Conservation (phyloP, 2,329 filamentous ascomycete species). For the Pyrenochaeta sp. region DNA sequence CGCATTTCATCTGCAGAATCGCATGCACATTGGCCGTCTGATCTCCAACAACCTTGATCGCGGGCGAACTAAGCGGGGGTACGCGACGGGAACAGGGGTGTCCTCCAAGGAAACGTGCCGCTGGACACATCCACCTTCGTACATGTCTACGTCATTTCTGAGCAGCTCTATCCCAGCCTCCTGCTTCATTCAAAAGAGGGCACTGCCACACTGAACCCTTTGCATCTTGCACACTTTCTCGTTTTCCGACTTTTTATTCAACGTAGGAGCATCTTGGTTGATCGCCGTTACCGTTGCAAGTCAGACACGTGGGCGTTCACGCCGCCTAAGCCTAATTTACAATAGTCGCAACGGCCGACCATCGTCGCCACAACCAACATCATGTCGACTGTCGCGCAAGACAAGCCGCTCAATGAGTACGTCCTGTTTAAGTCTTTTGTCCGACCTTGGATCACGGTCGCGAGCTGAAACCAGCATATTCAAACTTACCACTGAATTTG, state of each 20-base stretch:
- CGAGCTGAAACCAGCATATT: neutral
- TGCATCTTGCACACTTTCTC: conserved; percentile 1
- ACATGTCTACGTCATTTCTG: conserved; percentile 44
- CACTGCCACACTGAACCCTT: conserved; percentile 10
- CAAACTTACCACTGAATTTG: too few relatives aligned
- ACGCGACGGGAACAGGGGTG: conserved; percentile 35
- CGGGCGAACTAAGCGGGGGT: conserved; percentile 25
- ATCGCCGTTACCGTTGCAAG: conserved; percentile 7
- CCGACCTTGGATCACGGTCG: neutral
- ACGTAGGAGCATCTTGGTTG: conserved; percentile 1
- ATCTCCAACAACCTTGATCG: conserved; percentile 37
- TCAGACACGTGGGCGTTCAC: conserved; percentile 1
- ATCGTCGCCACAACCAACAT: conserved; percentile 8
- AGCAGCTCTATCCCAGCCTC: conserved; percentile 34
- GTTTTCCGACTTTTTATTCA: neutral
- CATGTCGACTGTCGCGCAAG: conserved; percentile 34
- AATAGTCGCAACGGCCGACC: conserved; percentile 25
- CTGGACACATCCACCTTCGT: conserved; percentile 25
- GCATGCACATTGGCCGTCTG: conserved; percentile 39
- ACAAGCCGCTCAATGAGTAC: conserved; percentile 49
- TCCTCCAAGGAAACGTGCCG: conserved; percentile 32
- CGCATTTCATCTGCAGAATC: conserved; percentile 17
- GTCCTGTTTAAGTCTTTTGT: conserved; percentile 5
- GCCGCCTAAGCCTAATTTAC: conserved; percentile 13
- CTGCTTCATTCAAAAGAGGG: conserved; percentile 24